These are phyloP conservation scores for Apiotrichum montevideense DNA, from an alignment of 1,284 basidiomycete species.

Conservation along the genomic window DNA sequence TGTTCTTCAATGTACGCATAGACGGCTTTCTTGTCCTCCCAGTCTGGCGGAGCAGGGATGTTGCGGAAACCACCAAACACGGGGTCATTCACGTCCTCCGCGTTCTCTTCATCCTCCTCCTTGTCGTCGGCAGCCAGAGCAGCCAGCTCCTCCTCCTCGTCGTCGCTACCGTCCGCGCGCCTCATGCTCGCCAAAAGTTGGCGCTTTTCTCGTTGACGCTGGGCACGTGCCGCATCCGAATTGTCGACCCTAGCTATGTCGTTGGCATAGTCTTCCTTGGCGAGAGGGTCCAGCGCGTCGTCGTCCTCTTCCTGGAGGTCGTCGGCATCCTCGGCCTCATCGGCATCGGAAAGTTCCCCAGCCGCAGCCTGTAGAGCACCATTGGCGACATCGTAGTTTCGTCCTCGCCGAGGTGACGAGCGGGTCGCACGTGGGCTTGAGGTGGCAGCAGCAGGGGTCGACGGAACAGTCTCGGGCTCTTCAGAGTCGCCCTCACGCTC, in stretches of 20 bases:
- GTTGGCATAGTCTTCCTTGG: constrained; percentile 33
- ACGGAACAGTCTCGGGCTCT: neutral
- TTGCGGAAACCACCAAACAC: constrained; percentile 12
- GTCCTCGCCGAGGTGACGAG: neutral
- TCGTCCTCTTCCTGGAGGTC: constrained; percentile 14
- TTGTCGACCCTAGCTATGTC: constrained; percentile 15
- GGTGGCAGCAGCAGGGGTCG: neutral
- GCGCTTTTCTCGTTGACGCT: constrained; percentile 10
- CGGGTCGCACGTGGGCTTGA: constrained; percentile 7
- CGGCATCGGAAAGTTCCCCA: neutral
- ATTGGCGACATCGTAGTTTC: constrained; percentile 2
- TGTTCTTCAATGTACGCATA: constrained; percentile 26
- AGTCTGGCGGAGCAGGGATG: constrained; percentile 15
- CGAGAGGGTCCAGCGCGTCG: constrained; percentile 48
- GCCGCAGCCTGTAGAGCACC: neutral
- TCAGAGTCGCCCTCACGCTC: constrained; percentile 18
- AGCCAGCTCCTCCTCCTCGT: constrained; percentile 18
- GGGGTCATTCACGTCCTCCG: constrained; percentile 4
- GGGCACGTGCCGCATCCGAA: constrained; percentile 4
- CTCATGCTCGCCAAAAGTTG: constrained; percentile 10
- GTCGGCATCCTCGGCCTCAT: neutral
- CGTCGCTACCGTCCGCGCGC: constrained; percentile 9
- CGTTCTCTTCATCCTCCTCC: constrained; percentile 17
- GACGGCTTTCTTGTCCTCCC: constrained; percentile 31
- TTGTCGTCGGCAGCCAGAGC: constrained; percentile 15